Evolutionary conservation across 768 basidiomycete species (phyloP), one percentile per base, ranked within the genome.

Genomic region (Tulasnella sp.): DNA sequence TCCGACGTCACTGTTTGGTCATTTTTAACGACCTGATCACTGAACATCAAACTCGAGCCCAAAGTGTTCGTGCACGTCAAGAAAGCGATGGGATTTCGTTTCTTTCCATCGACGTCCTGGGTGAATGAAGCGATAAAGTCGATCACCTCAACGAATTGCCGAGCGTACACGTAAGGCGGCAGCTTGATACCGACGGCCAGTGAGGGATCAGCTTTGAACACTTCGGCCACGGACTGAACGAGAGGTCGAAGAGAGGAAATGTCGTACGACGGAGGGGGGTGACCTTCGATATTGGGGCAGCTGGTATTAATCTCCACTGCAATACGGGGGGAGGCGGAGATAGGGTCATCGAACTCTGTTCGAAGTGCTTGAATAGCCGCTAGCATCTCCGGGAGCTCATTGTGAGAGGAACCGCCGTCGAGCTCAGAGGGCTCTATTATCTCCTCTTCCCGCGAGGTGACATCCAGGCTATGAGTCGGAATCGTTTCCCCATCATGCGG

Each of bases 221-320:
- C 85, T 0, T 86, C 84, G 7, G 87, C 85, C 64, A 94, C 84
- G 9, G 88, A 85, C 49, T 82, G 80, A 8, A 95, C 85, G 75
- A 92, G 83, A 1, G 89, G 86, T 0, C 81, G 72, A 72, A 94
- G 86, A 0, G 85, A 82, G 0, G 83, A 15, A 72, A 89, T 85
- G 49, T 86, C 82, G 82, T 95, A 95, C 12, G 91, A 88, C 25
- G 77, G 77, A 0, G 91, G 87, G 3, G 86, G 80, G 34, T 85
- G 84, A 14, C 82, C 83, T 75, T 82, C 80, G 79, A 94, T 91
- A 81, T 96, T 96, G 3, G 94, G 94, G 79, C 94, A 96, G 52
- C 90, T 91, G 0, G 92, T 89, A 82, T 96, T 96, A 80, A 95
- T 85, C 82, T 96, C 94, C 79, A 94, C 83, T 17, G 87, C 93